phyloP scores from a whole-genome alignment of 2,329 filamentous ascomycete species.

The Alternaria incomplexa region DNA sequence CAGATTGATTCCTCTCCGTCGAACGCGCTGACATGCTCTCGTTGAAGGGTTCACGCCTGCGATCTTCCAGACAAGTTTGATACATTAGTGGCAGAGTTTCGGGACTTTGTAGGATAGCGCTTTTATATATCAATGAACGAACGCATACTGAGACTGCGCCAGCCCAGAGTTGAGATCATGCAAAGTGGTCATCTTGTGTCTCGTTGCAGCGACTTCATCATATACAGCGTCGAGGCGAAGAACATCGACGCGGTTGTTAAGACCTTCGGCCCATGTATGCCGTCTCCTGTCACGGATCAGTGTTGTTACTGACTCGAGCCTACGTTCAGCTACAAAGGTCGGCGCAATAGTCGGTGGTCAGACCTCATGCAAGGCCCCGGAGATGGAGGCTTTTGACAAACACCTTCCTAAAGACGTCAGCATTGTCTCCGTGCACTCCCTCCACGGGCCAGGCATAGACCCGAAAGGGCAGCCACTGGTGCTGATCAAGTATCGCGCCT shows the following conservation, averaged over 20 bases:
- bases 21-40: constrained; percentile 27
- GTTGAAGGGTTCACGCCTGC: constrained; percentile 86
- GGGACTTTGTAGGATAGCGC: constrained; percentile 75
- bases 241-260: constrained; percentile 86
- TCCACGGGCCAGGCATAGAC: constrained; percentile 91
- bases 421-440: constrained; percentile 94
- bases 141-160: constrained; percentile 56
- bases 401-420: constrained; percentile 87
- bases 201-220: constrained; percentile 95
- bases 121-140: constrained; percentile 46
- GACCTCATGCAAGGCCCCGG: constrained; percentile 96
- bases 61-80: constrained; percentile 90
- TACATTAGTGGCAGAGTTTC: constrained; percentile 79
- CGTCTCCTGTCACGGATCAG: constrained; percentile 18
- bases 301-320: constrained; percentile 8
- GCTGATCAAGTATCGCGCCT: constrained; percentile 90
- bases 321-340: constrained; percentile 79
- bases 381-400: constrained; percentile 90
- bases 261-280: constrained; percentile 88
- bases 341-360: constrained; percentile 96
- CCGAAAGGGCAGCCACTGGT: constrained; percentile 89
- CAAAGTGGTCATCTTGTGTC: constrained; percentile 96
- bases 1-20: constrained; percentile 19
- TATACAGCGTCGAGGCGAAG: constrained; percentile 97
- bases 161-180: constrained; percentile 83